Conservation (phyloP, 2,329 filamentous ascomycete genomes). For the Cercospora zeina region DNA sequence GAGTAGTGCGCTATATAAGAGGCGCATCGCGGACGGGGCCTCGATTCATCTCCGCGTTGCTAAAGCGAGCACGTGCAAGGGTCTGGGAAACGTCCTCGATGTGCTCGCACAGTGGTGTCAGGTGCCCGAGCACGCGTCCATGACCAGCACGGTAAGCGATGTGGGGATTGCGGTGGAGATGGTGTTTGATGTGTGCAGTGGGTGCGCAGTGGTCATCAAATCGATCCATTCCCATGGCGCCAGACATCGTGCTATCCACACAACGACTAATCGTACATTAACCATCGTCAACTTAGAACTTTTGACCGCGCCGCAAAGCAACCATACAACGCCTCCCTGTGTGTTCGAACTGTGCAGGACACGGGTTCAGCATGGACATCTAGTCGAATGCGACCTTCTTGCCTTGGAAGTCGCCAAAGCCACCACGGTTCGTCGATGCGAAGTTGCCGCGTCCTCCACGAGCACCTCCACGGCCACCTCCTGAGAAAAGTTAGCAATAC, state of each 20-base stretch:
- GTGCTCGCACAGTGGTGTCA: neutral
- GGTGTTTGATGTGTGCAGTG: neutral
- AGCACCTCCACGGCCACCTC: conserved; percentile 53
- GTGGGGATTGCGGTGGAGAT: neutral
- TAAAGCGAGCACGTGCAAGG: neutral
- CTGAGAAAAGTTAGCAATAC: neutral
- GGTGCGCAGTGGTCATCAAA: neutral
- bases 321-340: neutral
- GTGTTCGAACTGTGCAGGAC: neutral
- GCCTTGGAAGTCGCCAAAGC: conserved; percentile 70
- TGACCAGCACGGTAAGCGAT: neutral
- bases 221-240: conserved; percentile 7
- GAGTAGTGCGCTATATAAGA: neutral
- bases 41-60: neutral
- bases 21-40: neutral
- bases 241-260: conserved; percentile 7
- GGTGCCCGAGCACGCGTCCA: neutral
- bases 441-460: conserved; percentile 50
- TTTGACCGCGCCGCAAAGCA: neutral
- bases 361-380: neutral
- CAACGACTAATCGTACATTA: conserved; percentile 9
- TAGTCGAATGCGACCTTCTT: conserved; percentile 72
- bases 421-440: conserved; percentile 51
- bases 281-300: conserved; percentile 11
- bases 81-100: neutral